Evolutionary conservation across 352 stramenopile species (phyloP), one percentile per base, ranked within the genome.

Genomic region (Pythium brachiatum): DNA sequence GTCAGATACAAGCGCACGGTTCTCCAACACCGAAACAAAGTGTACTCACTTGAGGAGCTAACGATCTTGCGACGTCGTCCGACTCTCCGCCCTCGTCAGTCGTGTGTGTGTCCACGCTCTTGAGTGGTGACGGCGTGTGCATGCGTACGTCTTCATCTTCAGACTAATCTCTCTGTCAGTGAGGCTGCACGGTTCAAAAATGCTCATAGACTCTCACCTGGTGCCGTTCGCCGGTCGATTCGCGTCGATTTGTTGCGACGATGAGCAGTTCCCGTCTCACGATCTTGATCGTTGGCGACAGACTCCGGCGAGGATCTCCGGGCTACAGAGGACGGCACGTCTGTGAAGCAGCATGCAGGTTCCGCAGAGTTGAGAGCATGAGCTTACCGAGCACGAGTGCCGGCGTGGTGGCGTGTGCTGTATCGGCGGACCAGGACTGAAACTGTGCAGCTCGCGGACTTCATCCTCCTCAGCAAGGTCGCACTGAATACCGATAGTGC

Each of bases 211-310:
- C n/a, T 34, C 29, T 34, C 20, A 53, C 47, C 47, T 53, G 47
- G 12, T 53, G 7, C 12, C 18, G 47, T 36, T 18, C 25, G 21
- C 47, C 1, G 5, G 29, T 41, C n/a, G 41, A 32, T 12, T 63
- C 47, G 16, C 48, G 48, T 65, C 34, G 36, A 27, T 31, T 38
- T 25, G 50, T 57, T 2, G 34, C 53, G 27, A 68, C 41, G 7
- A 68, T 16, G n/a, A 64, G 29, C 23, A 69, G 27, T 34, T 65
- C 63, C 38, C 63, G 56, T 34, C 63, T 31, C 20, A 70, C 57
- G 13, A 59, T 62, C 57, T 70, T 65, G 43, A 65, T 59, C 34
- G 27, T 63, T 15, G 62, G 62, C 12, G 62, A 69, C 41, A 69
- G 62, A 38, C 56, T 69, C 3, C 51, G 48, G 38, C 55, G 62